These are phyloP conservation scores for Polytrichum formosum DNA, from an alignment of 225 moss, liverwort and hornwort species.

Conservation along the genomic window DNA sequence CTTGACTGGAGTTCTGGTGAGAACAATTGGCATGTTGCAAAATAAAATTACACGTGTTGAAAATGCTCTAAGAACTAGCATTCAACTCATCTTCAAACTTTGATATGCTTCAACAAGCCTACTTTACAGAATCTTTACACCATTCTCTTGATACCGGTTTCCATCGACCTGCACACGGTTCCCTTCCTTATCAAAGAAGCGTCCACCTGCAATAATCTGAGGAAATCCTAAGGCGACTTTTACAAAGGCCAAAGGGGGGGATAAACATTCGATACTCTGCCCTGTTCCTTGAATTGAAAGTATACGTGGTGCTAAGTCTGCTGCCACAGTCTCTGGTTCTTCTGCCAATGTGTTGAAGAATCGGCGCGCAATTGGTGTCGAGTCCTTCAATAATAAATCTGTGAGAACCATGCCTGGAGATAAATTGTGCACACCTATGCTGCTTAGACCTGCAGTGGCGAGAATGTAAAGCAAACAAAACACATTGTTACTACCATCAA, in stretches of 20 bases:
- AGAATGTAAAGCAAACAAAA: too few species aligned
- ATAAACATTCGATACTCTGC: conserved; percentile 70
- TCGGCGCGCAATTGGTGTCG: conserved; percentile 77
- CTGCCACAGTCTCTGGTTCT: conserved; percentile 84
- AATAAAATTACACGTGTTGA: too few species aligned
- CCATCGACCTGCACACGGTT: conserved; percentile 70
- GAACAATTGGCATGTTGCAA: too few species aligned
- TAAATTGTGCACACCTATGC: conserved; percentile 94
- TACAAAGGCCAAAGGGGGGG: conserved; percentile 66
- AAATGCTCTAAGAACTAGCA: too few species aligned
- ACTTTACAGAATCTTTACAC: conserved; percentile 25
- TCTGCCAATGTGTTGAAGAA: conserved; percentile 97
- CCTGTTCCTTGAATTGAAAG: conserved; percentile 60
- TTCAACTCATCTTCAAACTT: not conserved
- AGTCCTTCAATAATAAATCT: conserved; percentile 78
- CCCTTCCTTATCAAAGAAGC: conserved; percentile 92
- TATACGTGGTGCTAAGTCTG: conserved; percentile 68
- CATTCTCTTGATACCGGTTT: conserved; percentile 66
- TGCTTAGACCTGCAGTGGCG: conserved; percentile 52
- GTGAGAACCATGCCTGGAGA: conserved; percentile 93
- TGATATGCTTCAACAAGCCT: not conserved
- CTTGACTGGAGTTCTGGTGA: too few species aligned
- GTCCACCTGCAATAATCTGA: conserved; percentile 79
- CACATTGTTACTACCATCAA: too few species aligned
- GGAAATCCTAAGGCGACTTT: conserved; percentile 80